These are phyloP conservation scores for Puccinia triticina DNA, from an alignment of 1,284 basidiomycete species.

Conservation along the genomic window DNA sequence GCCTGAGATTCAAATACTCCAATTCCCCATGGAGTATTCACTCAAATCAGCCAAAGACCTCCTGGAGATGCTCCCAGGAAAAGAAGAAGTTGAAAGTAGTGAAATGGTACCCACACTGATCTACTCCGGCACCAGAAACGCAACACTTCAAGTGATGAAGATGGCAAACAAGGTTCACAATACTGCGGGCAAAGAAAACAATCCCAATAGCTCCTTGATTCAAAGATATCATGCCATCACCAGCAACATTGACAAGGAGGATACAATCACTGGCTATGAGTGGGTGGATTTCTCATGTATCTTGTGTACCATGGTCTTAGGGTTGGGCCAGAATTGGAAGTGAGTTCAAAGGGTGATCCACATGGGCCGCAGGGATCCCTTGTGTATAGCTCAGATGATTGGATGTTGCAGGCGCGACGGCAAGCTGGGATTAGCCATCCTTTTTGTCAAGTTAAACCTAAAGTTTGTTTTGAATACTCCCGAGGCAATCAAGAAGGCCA, in stretches of 20 bases:
- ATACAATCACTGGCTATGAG: background rate
- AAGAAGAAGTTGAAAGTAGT: background rate
- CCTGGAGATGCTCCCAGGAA: no score
- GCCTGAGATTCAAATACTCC: no score
- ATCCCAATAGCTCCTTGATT: background rate
- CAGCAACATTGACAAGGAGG: background rate
- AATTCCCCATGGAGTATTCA: no score
- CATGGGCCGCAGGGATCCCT: slow-evolving; percentile 10
- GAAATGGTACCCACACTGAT: background rate
- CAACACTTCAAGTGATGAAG: background rate
- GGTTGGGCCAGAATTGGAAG: no score
- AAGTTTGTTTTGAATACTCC: background rate
- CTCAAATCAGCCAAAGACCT: no score
- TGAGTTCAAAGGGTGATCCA: background rate
- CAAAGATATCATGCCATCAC: background rate
- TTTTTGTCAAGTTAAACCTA: background rate
- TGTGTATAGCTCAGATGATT: slow-evolving; percentile 2
- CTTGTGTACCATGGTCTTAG: slow-evolving; percentile 1
- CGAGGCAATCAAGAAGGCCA: background rate
- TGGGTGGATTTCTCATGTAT: background rate
- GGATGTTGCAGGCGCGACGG: slow-evolving; percentile 7
- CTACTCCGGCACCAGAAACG: background rate
- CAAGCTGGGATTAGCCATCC: slow-evolving; percentile 5
- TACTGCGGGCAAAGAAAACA: background rate
- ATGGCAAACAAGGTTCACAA: background rate